A percentile compares a stretch with the other conserved stretches of the same genome.
Evolutionary conservation across 2,329 filamentous ascomycete species (phyloP).

Genomic region (Fusarium oxysporum): DNA sequence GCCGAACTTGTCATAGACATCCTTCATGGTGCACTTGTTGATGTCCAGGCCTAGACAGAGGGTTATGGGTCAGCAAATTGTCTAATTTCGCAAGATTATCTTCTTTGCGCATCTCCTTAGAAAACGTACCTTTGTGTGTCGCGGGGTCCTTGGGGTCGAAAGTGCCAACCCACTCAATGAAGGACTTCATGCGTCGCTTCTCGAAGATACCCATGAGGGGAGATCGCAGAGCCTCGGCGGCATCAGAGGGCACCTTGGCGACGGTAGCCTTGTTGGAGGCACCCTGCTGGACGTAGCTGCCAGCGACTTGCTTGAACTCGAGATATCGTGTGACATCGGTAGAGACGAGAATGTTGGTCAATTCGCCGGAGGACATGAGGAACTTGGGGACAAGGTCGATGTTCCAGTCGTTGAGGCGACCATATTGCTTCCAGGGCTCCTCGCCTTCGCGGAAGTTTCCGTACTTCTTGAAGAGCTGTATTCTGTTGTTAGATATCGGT

Average conservation of each 20-base stretch:
- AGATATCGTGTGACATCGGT: conserved; percentile 92
- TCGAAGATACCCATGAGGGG: conserved; percentile 98
- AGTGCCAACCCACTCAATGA: conserved; percentile 93
- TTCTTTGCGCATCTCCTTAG: background rate
- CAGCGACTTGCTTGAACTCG: conserved; percentile 94
- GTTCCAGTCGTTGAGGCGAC: conserved; percentile 98
- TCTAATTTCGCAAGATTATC: background rate
- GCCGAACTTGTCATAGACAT: conserved; percentile 98
- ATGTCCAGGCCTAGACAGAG: conserved; percentile 78
- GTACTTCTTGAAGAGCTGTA: conserved; percentile 95
- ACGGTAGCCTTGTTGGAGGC: conserved; percentile 85
- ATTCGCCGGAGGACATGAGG: conserved; percentile 97
- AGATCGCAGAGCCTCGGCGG: conserved; percentile 88
- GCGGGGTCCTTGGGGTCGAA: conserved; percentile 85
- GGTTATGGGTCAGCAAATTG: conserved; percentile 25
- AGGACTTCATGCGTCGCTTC: conserved; percentile 96
- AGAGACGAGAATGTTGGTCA: conserved; percentile 98
- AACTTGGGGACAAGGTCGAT: conserved; percentile 99
- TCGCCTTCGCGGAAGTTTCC: conserved; percentile 82
- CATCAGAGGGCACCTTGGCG: conserved; percentile 96
- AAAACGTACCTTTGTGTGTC: conserved; percentile 84
- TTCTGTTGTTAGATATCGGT: conserved; percentile 38
- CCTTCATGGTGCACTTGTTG: conserved; percentile 86
- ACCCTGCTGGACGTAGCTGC: conserved; percentile 96
- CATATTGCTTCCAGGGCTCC: conserved; percentile 98